Evolutionary conservation across 225 moss, liverwort and hornwort genomes (phyloP).

Genomic region (Neckera pumila): DNA sequence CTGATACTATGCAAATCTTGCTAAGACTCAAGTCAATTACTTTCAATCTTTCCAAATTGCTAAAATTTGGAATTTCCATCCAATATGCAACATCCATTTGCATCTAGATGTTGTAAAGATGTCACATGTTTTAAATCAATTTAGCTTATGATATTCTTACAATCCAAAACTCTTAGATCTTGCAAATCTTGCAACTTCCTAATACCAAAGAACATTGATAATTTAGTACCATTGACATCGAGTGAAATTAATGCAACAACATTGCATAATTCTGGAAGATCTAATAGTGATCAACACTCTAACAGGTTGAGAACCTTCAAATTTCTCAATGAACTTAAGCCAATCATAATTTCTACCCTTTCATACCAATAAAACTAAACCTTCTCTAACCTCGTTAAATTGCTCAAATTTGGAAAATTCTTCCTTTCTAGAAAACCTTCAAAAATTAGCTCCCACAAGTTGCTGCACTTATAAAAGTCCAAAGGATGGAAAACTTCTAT

Average conservation of each 20-base stretch:
- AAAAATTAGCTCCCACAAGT: too few species aligned
- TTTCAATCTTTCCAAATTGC: not conserved
- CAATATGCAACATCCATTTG: not conserved
- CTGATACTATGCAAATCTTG: not conserved
- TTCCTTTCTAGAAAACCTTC: too few species aligned
- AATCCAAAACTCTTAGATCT: too few species aligned
- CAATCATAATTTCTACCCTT: not conserved
- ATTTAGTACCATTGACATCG: too few species aligned
- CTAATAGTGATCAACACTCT: not conserved
- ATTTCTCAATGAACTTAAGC: not conserved
- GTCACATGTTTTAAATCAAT: too few species aligned
- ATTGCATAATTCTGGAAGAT: not conserved
- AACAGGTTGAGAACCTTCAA: not conserved
- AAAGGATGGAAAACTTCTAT: too few species aligned
- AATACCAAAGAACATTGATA: too few species aligned
- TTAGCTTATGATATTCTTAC: too few species aligned
- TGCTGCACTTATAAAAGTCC: too few species aligned
- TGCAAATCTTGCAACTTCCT: too few species aligned
- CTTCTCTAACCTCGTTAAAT: not conserved
- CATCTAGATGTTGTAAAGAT: too few species aligned
- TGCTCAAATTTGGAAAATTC: too few species aligned
- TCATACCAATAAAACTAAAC: not conserved
- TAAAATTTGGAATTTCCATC: not conserved
- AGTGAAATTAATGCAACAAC: not conserved
- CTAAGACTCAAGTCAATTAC: not conserved